Evolutionary conservation across 202 grass and related monocot species (phyloP).

Genomic region (Digitaria exilis): DNA sequence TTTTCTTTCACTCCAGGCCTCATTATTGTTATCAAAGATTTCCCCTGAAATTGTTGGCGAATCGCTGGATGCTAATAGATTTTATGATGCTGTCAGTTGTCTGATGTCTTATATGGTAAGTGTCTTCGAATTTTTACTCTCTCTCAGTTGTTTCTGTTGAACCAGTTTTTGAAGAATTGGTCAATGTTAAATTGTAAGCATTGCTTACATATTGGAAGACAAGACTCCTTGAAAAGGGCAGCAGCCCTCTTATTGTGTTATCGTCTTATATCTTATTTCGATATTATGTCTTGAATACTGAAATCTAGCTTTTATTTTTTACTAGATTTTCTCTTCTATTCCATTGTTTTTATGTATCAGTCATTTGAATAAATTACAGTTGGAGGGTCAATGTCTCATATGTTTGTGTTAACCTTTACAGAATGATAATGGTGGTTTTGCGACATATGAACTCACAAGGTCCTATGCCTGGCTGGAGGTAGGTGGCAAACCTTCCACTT

Average conservation of each 20-base stretch:
- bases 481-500: not conserved
- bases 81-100: conserved; percentile 90
- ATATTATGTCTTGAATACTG: not conserved
- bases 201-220: not conserved
- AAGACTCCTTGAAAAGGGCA: conserved; percentile 3
- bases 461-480: conserved; percentile 95
- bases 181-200: not conserved
- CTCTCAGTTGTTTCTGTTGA: conserved; percentile 4
- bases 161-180: not conserved
- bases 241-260: too few species aligned
- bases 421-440: conserved; percentile 90
- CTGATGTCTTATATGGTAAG: conserved; percentile 85
- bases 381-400: conserved; percentile 19
- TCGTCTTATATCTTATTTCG: not conserved
- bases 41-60: conserved; percentile 73
- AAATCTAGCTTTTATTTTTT: conserved; percentile 35
- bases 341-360: conserved; percentile 5
- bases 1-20: conserved; percentile 58
- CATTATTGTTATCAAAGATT: conserved; percentile 77
- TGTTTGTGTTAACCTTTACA: conserved; percentile 40
- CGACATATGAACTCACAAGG: conserved; percentile 86
- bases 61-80: conserved; percentile 52
- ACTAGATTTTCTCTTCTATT: conserved; percentile 28
- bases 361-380: conserved; percentile 25
- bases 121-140: not conserved